A percentile compares a stretch with the other conserved stretches of the same genome.
phyloP scores from a whole-genome alignment of 352 stramenopile genomes.

The Pythium aquatile region DNA sequence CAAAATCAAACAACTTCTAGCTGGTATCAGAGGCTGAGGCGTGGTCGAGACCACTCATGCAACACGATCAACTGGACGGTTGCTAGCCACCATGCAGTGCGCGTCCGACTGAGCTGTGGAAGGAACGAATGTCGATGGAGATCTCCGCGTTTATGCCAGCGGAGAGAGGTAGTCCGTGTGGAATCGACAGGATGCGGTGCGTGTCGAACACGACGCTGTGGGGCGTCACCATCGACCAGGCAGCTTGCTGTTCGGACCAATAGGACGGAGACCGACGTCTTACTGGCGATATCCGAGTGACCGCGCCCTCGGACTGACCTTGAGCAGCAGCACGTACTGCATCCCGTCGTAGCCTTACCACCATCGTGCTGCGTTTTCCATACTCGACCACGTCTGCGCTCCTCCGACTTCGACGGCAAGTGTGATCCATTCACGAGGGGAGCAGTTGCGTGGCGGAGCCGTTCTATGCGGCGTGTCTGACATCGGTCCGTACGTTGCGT shows the following conservation, averaged over 20 bases:
- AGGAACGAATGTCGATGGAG: neutral
- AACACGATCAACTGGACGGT: no score
- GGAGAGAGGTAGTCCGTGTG: neutral
- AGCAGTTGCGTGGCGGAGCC: no score
- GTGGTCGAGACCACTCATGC: no score
- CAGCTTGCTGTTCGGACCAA: neutral
- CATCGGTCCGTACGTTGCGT: constrained; percentile 24
- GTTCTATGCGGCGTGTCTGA: neutral
- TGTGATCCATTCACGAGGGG: neutral
- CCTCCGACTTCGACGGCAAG: neutral
- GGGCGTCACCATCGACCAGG: neutral
- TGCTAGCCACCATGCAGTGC: no score
- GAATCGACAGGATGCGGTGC: neutral
- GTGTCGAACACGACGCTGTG: neutral
- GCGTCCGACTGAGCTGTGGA: no score
- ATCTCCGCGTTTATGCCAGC: neutral
- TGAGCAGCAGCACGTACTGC: neutral
- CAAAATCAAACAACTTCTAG: neutral
- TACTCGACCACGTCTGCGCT: neutral
- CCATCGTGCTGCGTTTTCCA: neutral
- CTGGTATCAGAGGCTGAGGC: no score
- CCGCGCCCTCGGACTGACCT: neutral
- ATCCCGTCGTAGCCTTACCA: neutral
- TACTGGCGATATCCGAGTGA: neutral
- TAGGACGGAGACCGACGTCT: neutral